Conservation (phyloP, 768 basidiomycete species). For the Leccinum arenicola region DNA sequence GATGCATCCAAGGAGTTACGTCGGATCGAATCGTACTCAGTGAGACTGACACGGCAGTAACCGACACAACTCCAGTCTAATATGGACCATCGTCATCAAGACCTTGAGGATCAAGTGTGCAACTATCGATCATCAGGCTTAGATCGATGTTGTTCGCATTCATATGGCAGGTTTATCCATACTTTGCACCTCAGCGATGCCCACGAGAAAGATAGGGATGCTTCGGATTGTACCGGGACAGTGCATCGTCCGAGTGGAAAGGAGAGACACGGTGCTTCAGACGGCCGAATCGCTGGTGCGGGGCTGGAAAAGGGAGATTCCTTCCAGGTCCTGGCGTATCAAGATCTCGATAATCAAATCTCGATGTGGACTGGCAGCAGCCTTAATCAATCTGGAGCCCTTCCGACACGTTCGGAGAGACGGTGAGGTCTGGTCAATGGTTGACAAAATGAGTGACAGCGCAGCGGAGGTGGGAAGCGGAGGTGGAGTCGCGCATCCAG, state of each 20-base stretch:
- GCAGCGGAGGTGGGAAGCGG: not conserved
- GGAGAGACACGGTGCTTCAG: not conserved
- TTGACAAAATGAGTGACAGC: not conserved
- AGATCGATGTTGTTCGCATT: not conserved
- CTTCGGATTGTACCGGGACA: not conserved
- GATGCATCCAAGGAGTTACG: not conserved
- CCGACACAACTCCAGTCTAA: not conserved
- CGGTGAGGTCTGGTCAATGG: not conserved
- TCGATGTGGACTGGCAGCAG: not conserved
- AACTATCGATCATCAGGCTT: not conserved
- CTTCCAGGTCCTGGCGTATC: not conserved
- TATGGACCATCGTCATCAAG: not conserved
- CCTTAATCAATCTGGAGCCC: not conserved
- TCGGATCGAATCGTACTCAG: not conserved
- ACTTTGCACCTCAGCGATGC: not conserved
- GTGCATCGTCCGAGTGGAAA: not conserved
- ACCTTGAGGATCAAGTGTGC: not conserved
- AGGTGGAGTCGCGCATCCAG: not conserved
- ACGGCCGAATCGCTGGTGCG: not conserved
- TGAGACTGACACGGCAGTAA: not conserved
- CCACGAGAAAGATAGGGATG: not conserved
- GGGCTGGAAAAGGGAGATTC: not conserved
- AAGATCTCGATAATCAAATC: not conserved
- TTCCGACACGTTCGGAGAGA: not conserved
- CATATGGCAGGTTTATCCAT: not conserved